phyloP scores from a whole-genome alignment of 192 early-diverging fungal genomes.

The Umbelopsis sp. region DNA sequence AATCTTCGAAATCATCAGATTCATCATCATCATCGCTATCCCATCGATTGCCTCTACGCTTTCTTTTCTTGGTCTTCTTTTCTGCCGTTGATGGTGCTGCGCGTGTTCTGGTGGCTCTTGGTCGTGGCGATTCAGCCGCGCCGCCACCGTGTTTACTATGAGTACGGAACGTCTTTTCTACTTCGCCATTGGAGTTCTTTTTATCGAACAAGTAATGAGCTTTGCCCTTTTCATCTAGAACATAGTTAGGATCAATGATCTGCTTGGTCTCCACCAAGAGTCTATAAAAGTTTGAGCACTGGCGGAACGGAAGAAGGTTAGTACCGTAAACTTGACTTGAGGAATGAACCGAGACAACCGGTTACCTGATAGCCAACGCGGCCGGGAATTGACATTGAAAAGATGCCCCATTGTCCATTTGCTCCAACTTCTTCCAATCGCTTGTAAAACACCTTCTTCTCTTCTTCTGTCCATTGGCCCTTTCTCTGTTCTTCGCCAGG shows the following conservation, averaged over 20 bases:
- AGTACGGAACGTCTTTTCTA: slow-evolving; percentile 78
- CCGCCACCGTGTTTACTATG: slow-evolving; percentile 64
- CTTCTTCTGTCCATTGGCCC: slow-evolving; percentile 88
- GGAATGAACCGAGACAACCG: not conserved
- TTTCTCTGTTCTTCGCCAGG: slow-evolving; percentile 94
- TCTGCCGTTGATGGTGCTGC: slow-evolving; percentile 38
- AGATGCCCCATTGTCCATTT: slow-evolving; percentile 97
- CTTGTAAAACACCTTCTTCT: slow-evolving; percentile 84
- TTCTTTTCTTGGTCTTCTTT: slow-evolving; percentile 50
- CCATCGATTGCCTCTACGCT: slow-evolving; percentile 48
- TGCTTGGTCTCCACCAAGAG: slow-evolving; percentile 86
- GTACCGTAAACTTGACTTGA: not conserved
- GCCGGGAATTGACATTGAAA: slow-evolving; percentile 94
- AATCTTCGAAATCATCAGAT: slow-evolving; percentile 61
- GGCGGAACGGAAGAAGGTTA: slow-evolving; percentile 1
- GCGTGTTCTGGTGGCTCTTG: slow-evolving; percentile 43
- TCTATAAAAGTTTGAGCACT: slow-evolving; percentile 98
- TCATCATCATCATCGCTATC: slow-evolving; percentile 59
- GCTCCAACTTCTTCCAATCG: slow-evolving; percentile 87
- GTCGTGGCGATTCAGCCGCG: slow-evolving; percentile 35
- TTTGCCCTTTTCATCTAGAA: slow-evolving; percentile 87
- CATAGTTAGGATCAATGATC: slow-evolving; percentile 91
- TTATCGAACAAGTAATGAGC: slow-evolving; percentile 92
- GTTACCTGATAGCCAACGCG: slow-evolving; percentile 93
- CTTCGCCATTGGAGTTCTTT: slow-evolving; percentile 78